phyloP scores from a whole-genome alignment of 495 filamentous ascomycete genomes.

The Aspergillus asperescens region DNA sequence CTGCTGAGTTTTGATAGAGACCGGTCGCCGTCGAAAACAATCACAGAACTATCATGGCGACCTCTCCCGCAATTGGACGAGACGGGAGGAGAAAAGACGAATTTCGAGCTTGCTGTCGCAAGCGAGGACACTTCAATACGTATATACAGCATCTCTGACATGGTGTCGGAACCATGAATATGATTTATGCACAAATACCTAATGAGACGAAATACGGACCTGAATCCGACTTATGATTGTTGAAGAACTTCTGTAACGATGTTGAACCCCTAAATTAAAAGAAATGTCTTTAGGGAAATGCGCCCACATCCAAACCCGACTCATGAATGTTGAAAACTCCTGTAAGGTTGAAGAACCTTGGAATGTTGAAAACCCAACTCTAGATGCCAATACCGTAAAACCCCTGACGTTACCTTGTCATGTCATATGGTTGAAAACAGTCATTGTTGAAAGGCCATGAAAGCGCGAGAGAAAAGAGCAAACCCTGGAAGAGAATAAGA shows the following conservation, averaged over 20 bases:
- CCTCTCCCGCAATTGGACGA: constrained; percentile 34
- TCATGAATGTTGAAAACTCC: constrained; percentile 2
- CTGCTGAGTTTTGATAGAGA: constrained; percentile 34
- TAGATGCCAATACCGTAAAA: constrained; percentile 16
- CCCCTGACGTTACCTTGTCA: constrained; percentile 22
- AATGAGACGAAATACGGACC: constrained; percentile 1
- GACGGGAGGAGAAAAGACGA: constrained; percentile 12
- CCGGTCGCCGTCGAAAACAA: constrained; percentile 61
- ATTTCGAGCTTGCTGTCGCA: constrained; percentile 63
- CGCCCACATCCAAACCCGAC: neutral
- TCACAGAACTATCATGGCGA: constrained; percentile 74
- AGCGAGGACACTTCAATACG: constrained; percentile 80
- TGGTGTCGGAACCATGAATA: constrained; percentile 20
- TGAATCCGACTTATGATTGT: constrained; percentile 25
- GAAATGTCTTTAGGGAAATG: neutral
- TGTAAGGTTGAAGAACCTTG: constrained; percentile 28
- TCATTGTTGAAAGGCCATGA: constrained; percentile 30
- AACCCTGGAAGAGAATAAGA: constrained; percentile 11
- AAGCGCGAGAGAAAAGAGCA: constrained; percentile 7
- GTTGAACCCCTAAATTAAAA: neutral
- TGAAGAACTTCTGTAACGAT: constrained; percentile 19
- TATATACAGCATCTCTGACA: constrained; percentile 55
- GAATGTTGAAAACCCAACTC: constrained; percentile 1
- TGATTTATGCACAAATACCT: constrained; percentile 17
- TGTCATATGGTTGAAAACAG: constrained; percentile 30